phyloP scores from a whole-genome alignment of 768 basidiomycete genomes.

The Termitomyces titanicus region DNA sequence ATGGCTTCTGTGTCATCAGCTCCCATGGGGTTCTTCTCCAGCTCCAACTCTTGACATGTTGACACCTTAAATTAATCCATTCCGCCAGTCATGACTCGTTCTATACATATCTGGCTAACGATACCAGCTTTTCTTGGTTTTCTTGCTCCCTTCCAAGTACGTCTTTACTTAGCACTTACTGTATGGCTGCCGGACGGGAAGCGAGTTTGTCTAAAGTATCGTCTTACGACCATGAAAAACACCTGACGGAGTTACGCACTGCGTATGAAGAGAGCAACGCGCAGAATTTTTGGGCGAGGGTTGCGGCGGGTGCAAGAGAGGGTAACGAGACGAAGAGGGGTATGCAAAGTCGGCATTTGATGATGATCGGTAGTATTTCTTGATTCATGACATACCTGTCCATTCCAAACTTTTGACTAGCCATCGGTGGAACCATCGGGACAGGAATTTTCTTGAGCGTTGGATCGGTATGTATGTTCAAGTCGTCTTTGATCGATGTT shows the following conservation, averaged over 20 bases:
- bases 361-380: conserved; percentile 32
- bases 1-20: too few relatives aligned
- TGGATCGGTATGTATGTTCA: conserved; percentile 42
- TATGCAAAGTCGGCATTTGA: conserved; percentile 27
- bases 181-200: background rate
- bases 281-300: background rate
- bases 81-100: too few relatives aligned
- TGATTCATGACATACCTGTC: background rate
- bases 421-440: conserved; percentile 57
- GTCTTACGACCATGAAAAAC: background rate
- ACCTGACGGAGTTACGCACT: background rate
- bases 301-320: conserved; percentile 10
- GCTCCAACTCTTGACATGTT: too few relatives aligned
- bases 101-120: too few relatives aligned
- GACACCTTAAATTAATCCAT: too few relatives aligned
- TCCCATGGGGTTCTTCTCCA: too few relatives aligned
- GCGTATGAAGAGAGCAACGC: background rate
- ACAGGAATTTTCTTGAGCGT: conserved; percentile 61
- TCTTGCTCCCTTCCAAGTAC: too few relatives aligned
- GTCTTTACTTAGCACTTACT: too few relatives aligned
- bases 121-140: too few relatives aligned
- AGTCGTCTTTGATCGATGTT: background rate
- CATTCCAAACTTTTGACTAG: conserved; percentile 19
- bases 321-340: conserved; percentile 23
- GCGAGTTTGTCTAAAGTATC: background rate